Evolutionary conservation across 352 stramenopile species (phyloP), one percentile per base, ranked within the genome.

Genomic region (Phytophthora europaea): DNA sequence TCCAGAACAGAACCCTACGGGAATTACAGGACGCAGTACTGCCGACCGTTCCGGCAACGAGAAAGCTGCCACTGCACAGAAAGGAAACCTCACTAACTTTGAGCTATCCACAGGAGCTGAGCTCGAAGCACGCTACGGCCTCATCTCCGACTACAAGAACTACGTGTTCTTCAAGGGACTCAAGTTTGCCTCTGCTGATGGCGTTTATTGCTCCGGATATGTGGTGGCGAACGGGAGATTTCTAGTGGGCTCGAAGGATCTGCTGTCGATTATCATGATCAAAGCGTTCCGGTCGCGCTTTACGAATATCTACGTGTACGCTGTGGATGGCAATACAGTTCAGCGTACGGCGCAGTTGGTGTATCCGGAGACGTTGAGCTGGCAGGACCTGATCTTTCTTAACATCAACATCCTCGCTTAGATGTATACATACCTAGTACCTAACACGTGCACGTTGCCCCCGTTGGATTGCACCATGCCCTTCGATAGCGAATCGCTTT

Each of bases 191-290:
- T 80, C 73, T 16, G 74, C 76, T 6, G 76, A 83, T 6, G 79
- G 73, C 0, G 76, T 87, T 38, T 87, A 83, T 40, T 79, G 70
- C 26, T 83, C 61, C 15, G 77, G 80, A 0, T 88, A 78, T 51
- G 70, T 88, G 40, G 67, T 86, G 43, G 68, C 64, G 6, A 82
- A 85, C 34, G 66, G 65, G 5, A 77, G 70, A 22, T 85, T 78
- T 59, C 48, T 87, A 13, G 72, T 84, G 58, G 67, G 65, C 1
- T 83, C 71, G 10, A 68, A 73, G 26, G 80, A 84, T 51, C 53
- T 84, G 23, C 16, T 75, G 31, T 60, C 70, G 12, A 77, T 84
- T n/a, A 65, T 81, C 16, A 66, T 83, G 56, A 84, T 87, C 47
- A 87, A 84, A 55, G 54, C 73, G 1, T 66, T 71, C 34, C 43